phyloP scores from a whole-genome alignment of 106 monocot species.

The Chionographis japonica region DNA sequence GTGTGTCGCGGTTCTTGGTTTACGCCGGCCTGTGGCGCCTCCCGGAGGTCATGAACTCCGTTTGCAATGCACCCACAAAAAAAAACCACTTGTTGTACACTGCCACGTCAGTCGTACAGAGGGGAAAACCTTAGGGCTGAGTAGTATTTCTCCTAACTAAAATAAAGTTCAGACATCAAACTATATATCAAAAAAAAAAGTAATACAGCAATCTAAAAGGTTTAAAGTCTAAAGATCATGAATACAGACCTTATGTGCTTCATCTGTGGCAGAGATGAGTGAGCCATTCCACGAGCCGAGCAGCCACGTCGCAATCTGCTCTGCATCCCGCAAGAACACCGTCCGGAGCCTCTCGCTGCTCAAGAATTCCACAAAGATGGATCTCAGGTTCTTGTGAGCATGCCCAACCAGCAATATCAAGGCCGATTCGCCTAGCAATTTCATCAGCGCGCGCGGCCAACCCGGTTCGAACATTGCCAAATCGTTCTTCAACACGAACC shows the following conservation, averaged over 20 bases:
- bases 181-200: too few species aligned
- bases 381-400: constrained; percentile 38
- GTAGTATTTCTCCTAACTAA: too few species aligned
- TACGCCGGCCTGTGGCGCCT: too few species aligned
- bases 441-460: constrained; percentile 19
- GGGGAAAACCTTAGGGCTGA: too few species aligned
- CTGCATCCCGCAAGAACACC: constrained; percentile 23
- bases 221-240: too few species aligned
- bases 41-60: too few species aligned
- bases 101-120: too few species aligned
- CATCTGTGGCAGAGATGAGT: constrained; percentile 28
- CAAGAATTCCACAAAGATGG: constrained; percentile 31
- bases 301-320: constrained; percentile 18
- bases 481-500: constrained; percentile 43
- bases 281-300: constrained; percentile 17
- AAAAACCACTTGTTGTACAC: too few species aligned
- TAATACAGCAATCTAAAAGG: too few species aligned
- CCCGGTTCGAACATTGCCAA: constrained; percentile 24
- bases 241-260: constrained; percentile 20
- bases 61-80: too few species aligned
- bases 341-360: constrained; percentile 16
- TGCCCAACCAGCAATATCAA: constrained; percentile 8
- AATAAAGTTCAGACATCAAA: too few species aligned
- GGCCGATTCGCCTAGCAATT: constrained; percentile 18
- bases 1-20: too few species aligned